Percentiles rank a stretch among this genome's conserved stretches.
Conservation (phyloP, 2,329 filamentous ascomycete genomes). For the Verticillium dahliae region DNA sequence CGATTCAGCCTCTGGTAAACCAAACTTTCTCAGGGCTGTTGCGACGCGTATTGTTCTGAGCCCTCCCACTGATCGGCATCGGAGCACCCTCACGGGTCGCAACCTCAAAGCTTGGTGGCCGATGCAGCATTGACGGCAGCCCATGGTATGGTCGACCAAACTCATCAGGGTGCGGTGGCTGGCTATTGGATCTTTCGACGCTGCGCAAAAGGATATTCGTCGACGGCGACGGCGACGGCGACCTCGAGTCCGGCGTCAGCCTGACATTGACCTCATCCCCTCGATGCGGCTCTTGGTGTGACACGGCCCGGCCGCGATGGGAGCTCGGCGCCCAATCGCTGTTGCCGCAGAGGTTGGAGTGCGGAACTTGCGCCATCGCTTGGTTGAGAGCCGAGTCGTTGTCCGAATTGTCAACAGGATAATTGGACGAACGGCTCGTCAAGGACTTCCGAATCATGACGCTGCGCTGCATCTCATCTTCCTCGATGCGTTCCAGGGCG, state of each 20-base stretch:
- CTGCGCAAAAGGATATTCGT: not conserved
- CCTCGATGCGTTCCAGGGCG: conserved; percentile 15
- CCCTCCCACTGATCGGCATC: not conserved
- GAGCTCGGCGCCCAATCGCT: not conserved
- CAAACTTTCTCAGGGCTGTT: not conserved
- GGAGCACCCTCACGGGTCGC: not conserved
- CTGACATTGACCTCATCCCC: conserved; percentile 6
- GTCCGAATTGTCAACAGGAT: not conserved
- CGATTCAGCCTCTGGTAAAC: not conserved
- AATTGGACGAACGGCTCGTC: conserved; percentile 7
- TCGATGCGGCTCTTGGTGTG: conserved; percentile 3
- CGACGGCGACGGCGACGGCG: conserved; percentile 2
- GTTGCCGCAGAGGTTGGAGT: not conserved
- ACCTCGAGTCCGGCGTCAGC: conserved; percentile 4
- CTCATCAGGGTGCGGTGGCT: not conserved
- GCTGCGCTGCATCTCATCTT: conserved; percentile 29
- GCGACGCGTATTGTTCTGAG: not conserved
- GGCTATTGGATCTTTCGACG: not conserved
- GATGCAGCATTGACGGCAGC: not conserved
- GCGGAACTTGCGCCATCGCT: not conserved
- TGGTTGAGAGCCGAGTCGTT: not conserved
- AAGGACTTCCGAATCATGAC: conserved; percentile 38
- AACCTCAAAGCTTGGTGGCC: not conserved
- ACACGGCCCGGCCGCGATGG: not conserved
- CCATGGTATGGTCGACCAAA: not conserved